Evolutionary conservation across 805 yeast genomes (phyloP), one percentile per base, ranked within the genome.

Genomic region (Cyberlindnera veronae): DNA sequence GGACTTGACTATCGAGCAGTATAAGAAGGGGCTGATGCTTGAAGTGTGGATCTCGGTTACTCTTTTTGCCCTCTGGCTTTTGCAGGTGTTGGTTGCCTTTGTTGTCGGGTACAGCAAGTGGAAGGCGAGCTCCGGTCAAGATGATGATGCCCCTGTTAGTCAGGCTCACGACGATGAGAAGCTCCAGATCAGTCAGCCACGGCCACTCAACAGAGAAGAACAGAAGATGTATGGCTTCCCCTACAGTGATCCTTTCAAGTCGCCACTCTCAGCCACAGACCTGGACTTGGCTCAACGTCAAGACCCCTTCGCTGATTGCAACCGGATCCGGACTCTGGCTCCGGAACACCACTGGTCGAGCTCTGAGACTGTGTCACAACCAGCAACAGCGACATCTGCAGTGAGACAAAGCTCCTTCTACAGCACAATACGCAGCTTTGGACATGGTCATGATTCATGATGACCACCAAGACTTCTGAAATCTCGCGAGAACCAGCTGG

Each of bases 1-100:
- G 9, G 37, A 57, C 3, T 46, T 53, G 4, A 50, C 69, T 5
- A 43, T 76, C 7, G 34, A 45, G 3, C 50, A 55, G 8, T 72
- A 68, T 41, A 54, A 58, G 32, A 48, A 63, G 3, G 58, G 71
- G 0, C 45, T 78, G 6, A 49, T 60, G 46, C 41, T 62, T 15
- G 86, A 81, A 53, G 55, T 78, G 4, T 64, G 63, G 37, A 63
- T 81, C 2, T 65, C 81, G 0, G 24, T 68, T 4, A 64, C 57
- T 0, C 52, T 82, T 0, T 34, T 79, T 2, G 66, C 61, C 0
- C 22, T 75, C 1, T 82, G 85, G 84, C 2, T 67, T 0, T 5
- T 69, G 0, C 77, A 76, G 46, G 34, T 75, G 3, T 44, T 68
- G 0, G 55, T 70, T 18, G 81, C 73, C 0, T 21, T 56, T 1